Evolutionary conservation across 2,329 filamentous ascomycete genomes (phyloP).

Genomic region (Aureobasidium sp.): DNA sequence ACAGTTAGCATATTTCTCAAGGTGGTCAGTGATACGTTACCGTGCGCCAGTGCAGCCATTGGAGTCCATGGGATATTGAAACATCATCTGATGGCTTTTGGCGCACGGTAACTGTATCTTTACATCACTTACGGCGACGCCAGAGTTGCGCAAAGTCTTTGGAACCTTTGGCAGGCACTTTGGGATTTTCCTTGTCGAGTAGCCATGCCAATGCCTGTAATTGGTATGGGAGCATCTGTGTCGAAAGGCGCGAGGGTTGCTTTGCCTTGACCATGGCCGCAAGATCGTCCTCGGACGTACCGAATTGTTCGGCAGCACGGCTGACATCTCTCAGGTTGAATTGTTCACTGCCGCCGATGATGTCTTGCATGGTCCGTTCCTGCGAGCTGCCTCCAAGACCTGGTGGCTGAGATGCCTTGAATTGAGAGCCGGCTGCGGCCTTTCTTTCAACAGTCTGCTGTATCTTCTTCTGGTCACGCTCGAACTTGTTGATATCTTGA

Average conservation of each 20-base stretch:
- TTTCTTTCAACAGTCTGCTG: constrained; percentile 24
- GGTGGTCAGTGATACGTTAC: no score
- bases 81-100: no score
- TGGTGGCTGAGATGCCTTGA: constrained; percentile 17
- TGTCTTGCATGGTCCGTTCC: constrained; percentile 50
- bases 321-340: constrained; percentile 60
- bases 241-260: constrained; percentile 59
- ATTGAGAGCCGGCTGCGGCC: constrained; percentile 18
- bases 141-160: constrained; percentile 68
- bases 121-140: no score
- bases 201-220: constrained; percentile 76
- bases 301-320: constrained; percentile 62
- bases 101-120: no score
- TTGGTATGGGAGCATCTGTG: constrained; percentile 72
- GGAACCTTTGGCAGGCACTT: constrained; percentile 53
- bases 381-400: constrained; percentile 29
- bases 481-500: constrained; percentile 36
- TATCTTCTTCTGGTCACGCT: constrained; percentile 31
- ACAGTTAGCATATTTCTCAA: no score
- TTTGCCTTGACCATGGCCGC: constrained; percentile 64
- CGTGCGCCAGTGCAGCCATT: no score
- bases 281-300: constrained; percentile 62
- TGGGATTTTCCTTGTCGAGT: constrained; percentile 64
- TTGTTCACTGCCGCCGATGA: constrained; percentile 59
- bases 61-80: no score